Conservation (phyloP, 345 rosid genomes). For the Lepidium sativum region DNA sequence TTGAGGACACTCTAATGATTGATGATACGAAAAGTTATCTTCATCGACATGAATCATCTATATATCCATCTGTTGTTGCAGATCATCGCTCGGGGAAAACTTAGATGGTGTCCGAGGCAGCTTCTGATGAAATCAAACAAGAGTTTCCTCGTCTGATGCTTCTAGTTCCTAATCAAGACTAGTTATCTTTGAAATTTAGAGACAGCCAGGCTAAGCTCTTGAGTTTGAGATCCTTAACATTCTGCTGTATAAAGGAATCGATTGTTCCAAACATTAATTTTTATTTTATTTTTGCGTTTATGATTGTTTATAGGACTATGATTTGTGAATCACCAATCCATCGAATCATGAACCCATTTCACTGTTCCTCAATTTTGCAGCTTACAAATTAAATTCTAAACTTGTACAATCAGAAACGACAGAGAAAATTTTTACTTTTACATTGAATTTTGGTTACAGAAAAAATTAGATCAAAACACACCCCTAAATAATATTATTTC, state of each 20-base stretch:
- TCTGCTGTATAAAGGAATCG: not conserved
- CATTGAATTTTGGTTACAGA: not conserved
- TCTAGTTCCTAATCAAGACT: not conserved
- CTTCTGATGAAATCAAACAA: conserved; percentile 3
- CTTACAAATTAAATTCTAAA: too few species aligned
- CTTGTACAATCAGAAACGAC: not conserved
- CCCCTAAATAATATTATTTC: conserved; percentile 6
- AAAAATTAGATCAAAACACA: not conserved
- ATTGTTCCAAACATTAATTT: not conserved
- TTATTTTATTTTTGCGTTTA: too few species aligned
- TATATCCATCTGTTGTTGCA: not conserved
- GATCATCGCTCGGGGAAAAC: conserved; percentile 29
- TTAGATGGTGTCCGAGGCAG: conserved; percentile 26
- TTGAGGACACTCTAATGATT: not conserved
- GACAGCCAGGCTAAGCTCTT: not conserved
- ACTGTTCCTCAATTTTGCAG: not conserved
- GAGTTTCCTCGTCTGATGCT: not conserved
- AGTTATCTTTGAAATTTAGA: not conserved
- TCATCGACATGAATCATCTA: not conserved
- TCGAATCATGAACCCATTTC: not conserved
- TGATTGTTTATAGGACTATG: too few species aligned
- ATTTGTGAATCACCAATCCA: too few species aligned
- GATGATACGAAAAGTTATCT: not conserved
- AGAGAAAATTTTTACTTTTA: not conserved
- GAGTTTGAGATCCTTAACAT: not conserved